Evolutionary conservation across 768 basidiomycete genomes (phyloP), one percentile per base, ranked within the genome.

Genomic region (Russula vinacea): DNA sequence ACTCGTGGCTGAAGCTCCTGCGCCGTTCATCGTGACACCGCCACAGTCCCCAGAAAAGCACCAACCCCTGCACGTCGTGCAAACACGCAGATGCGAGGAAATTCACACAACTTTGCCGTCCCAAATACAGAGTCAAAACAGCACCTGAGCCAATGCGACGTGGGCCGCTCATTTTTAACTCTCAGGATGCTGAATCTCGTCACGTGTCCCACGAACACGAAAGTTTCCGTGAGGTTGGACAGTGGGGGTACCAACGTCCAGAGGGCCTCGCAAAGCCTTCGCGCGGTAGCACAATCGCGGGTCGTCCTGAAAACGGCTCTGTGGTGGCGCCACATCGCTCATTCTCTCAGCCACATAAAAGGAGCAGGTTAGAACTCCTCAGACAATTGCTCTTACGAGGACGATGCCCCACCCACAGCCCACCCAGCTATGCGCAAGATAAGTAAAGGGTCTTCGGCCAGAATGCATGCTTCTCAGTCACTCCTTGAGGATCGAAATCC

Each of bases 371-470:
- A 40, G 35, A 29, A 32, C 58, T 35, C 54, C 5, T 19, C 54
- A 45, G n/a, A 16, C 17, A 37, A 33, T 4, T 29, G 24, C n/a
- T 29, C 59, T 19, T 65, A 65, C 39, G 64, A 56, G 26, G 55
- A 65, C 45, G 59, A 65, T 39, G 54, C 59, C 40, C 64, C 64
- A 47, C 64, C 64, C n/a, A 2, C 11, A 1, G 55, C 60, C 6
- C 59, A 65, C 24, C 64, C 64, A 11, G 55, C 64, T 29, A 44
- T 65, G 10, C 64, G 64, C 42, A 56, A 14, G 50, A 13, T 65
- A 24, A 61, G 64, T 52, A 61, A 50, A 52, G n/a, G 49, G 32
- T 45, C 55, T 13, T 10, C 2, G 14, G 29, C 14, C 24, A 52
- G 49, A 37, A 14, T 11, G 6, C 64, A 44, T 35, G 14, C 13